phyloP scores from a whole-genome alignment of 768 basidiomycete genomes.

The Asterophora lycoperdoides region DNA sequence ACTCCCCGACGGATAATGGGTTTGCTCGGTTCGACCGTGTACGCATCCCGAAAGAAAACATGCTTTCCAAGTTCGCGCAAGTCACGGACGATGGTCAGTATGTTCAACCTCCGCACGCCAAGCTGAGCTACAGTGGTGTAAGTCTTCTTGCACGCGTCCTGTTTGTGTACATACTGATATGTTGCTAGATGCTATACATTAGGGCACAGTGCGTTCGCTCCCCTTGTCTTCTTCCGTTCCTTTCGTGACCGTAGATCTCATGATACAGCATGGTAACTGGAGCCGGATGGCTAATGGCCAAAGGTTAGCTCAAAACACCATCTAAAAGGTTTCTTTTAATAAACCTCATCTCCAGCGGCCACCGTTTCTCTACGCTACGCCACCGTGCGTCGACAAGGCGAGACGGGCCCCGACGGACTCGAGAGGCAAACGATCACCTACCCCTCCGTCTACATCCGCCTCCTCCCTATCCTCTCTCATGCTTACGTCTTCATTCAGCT shows the following conservation, averaged over 20 bases:
- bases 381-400: constrained; percentile 68
- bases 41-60: constrained; percentile 62
- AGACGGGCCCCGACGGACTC: constrained; percentile 42
- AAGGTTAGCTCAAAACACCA: constrained; percentile 36
- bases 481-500: constrained; percentile 67
- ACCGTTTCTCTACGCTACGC: constrained; percentile 69
- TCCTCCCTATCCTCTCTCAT: constrained; percentile 64
- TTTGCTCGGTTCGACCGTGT: constrained; percentile 64
- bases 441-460: constrained; percentile 69
- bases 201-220: constrained; percentile 49
- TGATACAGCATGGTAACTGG: constrained; percentile 53
- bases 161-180: neutral
- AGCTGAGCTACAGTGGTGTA: constrained; percentile 73
- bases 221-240: neutral
- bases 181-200: constrained; percentile 64
- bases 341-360: neutral
- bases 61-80: constrained; percentile 72
- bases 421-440: constrained; percentile 69
- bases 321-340: neutral
- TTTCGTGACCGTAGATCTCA: neutral
- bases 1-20: constrained; percentile 56
- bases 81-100: constrained; percentile 66
- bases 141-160: constrained; percentile 20
- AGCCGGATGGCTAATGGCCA: constrained; percentile 63
- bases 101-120: constrained; percentile 63